phyloP scores from a whole-genome alignment of 306 rosid genomes.

The Malus domestica region ASM211411v1 NC_041802.1:1589001-1589500 shows the following conservation, averaged over 20 bases:
- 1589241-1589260: not conserved
- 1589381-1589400: constrained; percentile 35
- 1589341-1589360: not conserved
- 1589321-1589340: not conserved
- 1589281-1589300: not conserved
- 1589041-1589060: too few species aligned
- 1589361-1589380: constrained; percentile 32
- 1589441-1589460: constrained; percentile 43
- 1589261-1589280: not conserved
- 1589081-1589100: too few species aligned
- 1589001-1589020: too few species aligned
- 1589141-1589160: too few species aligned
- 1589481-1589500: not conserved
- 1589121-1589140: too few species aligned
- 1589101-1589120: too few species aligned
- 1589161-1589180: too few species aligned
- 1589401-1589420: constrained; percentile 45
- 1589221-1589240: not conserved
- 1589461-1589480: not conserved
- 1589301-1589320: not conserved
- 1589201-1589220: not conserved
- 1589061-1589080: too few species aligned
- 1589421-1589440: constrained; percentile 38
- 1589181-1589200: not conserved
- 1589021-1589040: too few species aligned